phyloP scores from a whole-genome alignment of 257 asterid genomes.

The Dorcoceras hygrometricum region DNA sequence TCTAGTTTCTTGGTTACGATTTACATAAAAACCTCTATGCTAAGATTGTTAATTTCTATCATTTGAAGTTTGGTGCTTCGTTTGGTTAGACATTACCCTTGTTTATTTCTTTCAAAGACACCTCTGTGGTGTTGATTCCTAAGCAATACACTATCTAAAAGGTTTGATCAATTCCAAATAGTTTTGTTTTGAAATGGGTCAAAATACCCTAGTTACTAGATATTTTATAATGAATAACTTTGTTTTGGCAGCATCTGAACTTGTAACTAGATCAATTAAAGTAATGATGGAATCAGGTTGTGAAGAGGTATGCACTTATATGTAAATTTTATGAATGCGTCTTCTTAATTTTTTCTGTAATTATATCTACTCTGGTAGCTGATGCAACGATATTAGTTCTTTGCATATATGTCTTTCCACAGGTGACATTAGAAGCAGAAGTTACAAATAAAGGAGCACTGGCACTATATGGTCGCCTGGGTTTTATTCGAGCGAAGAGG shows the following conservation, averaged over 20 bases:
- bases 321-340: too few relatives aligned
- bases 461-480: slow-evolving; percentile 87
- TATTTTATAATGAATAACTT: neutral
- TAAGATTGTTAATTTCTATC: neutral
- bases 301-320: neutral
- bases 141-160: too few relatives aligned
- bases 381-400: neutral
- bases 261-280: neutral
- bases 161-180: neutral
- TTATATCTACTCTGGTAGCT: neutral
- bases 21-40: neutral
- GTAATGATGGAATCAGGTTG: neutral
- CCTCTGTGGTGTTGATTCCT: neutral
- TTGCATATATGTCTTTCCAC: slow-evolving; percentile 8
- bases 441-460: slow-evolving; percentile 94
- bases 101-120: too few relatives aligned
- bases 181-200: neutral
- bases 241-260: neutral
- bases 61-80: neutral
- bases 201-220: too few relatives aligned
- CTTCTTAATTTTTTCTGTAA: neutral
- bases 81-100: neutral
- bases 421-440: slow-evolving; percentile 97
- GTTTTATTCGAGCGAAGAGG: slow-evolving; percentile 89
- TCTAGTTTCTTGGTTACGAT: neutral